Base-by-base conservation (phyloP, 345 rosid species). In the Carallia pectinifolia region DNA sequence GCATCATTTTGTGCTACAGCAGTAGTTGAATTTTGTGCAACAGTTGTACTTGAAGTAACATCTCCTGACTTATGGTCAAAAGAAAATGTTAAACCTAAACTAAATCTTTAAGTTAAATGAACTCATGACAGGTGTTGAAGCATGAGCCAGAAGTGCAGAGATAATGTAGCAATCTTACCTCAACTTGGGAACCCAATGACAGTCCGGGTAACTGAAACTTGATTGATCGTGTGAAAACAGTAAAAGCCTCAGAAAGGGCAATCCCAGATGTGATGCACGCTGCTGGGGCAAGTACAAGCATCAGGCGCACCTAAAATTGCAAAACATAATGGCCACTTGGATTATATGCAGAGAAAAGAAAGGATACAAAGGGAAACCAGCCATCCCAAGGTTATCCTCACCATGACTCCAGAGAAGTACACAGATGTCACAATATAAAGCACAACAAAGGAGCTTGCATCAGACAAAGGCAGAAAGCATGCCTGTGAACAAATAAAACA, bases 371-470 rank as follows among this genome's bases (percentile, higher is more conserved):
- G 17, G 48, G 48, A 72, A 53, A n/a, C 50, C 16, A 58, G 33
- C 19, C 19, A 59, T 38, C 36, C 62, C 12, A 31, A 55, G 38
- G 74, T 62, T 74, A 48, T 56, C 62, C 93, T 85, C 76, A 96
- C 99, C 99, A 96, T 96, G 74, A 96, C 99, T 82, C 99, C 99
- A 74, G 99, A 96, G 77, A 96, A 96, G 82, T 96, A 96, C 16
- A 90, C 98, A 60, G 99, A 88, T 74, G 93, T 89, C 70, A 90
- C 98, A 62, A 96, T 90, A 66, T 96, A 96, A 58, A 96, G 98
- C 80, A 96, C 65, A 55, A 79, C 86, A 55, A 95, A 95, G 72
- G 99, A 90, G 83, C 98, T 95, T 64, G 99, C 96, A 87, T 95
- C 99, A 66, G 99, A 87, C 65, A 95, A 83, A 74, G 99, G 99